A percentile compares a stretch with the other conserved stretches of the same genome.
These are phyloP conservation scores for Penicillium bialowiezense DNA, from an alignment of 495 filamentous ascomycete species.

Conservation along the genomic window DNA sequence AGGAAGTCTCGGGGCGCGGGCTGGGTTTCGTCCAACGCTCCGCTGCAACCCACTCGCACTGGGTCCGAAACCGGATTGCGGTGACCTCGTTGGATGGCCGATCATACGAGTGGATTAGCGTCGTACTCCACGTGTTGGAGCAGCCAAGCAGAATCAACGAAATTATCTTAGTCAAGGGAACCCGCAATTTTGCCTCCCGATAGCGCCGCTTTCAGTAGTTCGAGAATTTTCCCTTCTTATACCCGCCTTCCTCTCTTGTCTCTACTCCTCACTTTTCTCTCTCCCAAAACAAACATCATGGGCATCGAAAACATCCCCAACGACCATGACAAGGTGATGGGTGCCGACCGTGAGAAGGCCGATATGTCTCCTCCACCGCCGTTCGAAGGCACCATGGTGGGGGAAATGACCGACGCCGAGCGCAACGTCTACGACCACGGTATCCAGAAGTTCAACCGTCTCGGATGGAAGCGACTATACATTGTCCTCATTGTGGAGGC, in stretches of 20 bases:
- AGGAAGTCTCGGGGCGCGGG: conserved; percentile 3
- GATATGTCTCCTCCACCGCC: conserved; percentile 17
- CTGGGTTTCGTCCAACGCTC: conserved; percentile 4
- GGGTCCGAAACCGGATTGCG: conserved; percentile 12
- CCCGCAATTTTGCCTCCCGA: conserved; percentile 10
- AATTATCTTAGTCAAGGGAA: conserved; percentile 13
- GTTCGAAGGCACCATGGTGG: conserved; percentile 27
- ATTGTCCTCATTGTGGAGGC: conserved; percentile 60
- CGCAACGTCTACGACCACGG: conserved; percentile 26
- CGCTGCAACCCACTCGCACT: neutral
- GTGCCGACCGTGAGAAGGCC: conserved; percentile 19
- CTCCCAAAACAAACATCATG: conserved; percentile 14
- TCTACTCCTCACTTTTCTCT: neutral
- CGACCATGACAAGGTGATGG: conserved; percentile 22
- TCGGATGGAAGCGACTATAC: conserved; percentile 40
- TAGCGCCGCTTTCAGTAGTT: conserved; percentile 19
- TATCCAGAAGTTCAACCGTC: conserved; percentile 30
- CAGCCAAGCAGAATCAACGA: conserved; percentile 4
- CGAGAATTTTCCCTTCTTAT: conserved; percentile 11
- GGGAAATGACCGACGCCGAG: conserved; percentile 33
- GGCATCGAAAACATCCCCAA: conserved; percentile 24
- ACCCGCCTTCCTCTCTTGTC: neutral
- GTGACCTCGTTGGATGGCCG: conserved; percentile 18
- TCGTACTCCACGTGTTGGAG: conserved; percentile 31
- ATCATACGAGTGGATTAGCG: conserved; percentile 22